phyloP scores from a whole-genome alignment of 1,284 basidiomycete genomes.

The Clitocybe nebularis region DNA sequence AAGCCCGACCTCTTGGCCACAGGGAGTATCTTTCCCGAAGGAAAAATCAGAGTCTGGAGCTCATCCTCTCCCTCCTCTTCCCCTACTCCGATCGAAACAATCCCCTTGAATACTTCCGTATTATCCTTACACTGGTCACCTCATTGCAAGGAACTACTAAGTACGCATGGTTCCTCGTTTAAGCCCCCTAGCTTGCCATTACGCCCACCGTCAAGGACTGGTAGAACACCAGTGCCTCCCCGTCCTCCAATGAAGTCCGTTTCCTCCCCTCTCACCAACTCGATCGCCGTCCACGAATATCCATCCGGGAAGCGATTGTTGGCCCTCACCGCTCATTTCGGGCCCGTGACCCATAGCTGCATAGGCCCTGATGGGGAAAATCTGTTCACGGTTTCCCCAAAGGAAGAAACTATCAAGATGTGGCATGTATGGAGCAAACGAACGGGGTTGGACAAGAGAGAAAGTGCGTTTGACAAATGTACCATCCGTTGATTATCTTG shows the following conservation, averaged over 20 bases:
- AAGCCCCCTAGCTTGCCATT: conserved; percentile 15
- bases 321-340: conserved; percentile 30
- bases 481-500: conserved; percentile 28
- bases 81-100: conserved; percentile 27
- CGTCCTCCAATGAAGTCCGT: conserved; percentile 18
- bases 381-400: conserved; percentile 34
- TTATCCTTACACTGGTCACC: conserved; percentile 38
- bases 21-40: conserved; percentile 34
- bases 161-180: conserved; percentile 36
- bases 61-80: conserved; percentile 18
- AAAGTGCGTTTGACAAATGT: conserved; percentile 34
- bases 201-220: conserved; percentile 1
- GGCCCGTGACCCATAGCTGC: conserved; percentile 31
- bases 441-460: conserved; percentile 21
- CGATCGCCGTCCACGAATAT: conserved; percentile 36
- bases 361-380: conserved; percentile 33
- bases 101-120: conserved; percentile 33
- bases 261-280: conserved; percentile 28
- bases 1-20: conserved; percentile 37
- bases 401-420: conserved; percentile 37
- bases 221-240: neutral
- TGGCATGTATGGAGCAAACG: conserved; percentile 38
- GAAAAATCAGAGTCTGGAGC: conserved; percentile 35
- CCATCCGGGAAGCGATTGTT: conserved; percentile 34
- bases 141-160: conserved; percentile 38